phyloP scores from a whole-genome alignment of 169 alveolate species.

The Cyclospora cayetanensis region DNA sequence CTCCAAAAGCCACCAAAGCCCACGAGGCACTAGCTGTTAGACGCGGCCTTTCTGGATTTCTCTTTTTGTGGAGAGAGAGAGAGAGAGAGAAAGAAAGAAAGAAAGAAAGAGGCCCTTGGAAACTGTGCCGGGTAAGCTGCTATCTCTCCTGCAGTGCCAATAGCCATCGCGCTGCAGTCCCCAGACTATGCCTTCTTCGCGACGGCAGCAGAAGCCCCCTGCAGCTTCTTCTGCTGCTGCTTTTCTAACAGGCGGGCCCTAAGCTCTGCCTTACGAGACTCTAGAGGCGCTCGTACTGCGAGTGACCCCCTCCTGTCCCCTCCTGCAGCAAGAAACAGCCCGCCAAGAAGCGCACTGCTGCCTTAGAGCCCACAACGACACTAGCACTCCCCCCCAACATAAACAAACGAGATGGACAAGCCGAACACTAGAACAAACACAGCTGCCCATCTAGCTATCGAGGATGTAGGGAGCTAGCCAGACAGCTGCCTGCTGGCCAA shows the following conservation, averaged over 20 bases:
- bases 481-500: background rate
- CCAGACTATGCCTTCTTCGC: too few relatives aligned
- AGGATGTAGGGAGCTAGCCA: background rate
- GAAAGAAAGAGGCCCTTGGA: background rate
- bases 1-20: too few relatives aligned
- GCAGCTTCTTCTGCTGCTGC: background rate
- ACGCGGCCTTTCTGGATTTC: background rate
- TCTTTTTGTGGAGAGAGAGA: background rate
- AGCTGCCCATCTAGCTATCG: background rate
- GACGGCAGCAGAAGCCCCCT: background rate
- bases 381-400: too few relatives aligned
- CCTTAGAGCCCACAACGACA: background rate
- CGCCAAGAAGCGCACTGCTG: background rate
- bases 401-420: too few relatives aligned
- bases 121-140: background rate
- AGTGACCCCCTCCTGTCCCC: background rate
- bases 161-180: too few relatives aligned
- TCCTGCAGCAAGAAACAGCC: background rate
- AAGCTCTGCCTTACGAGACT: background rate
- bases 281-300: background rate
- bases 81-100: background rate
- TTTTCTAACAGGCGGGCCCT: background rate
- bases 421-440: too few relatives aligned
- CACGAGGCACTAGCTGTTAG: too few relatives aligned
- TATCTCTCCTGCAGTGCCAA: background rate